Evolutionary conservation across 306 rosid genomes (phyloP), one percentile per base, ranked within the genome.

Genomic region (Ziziphus jujuba): DNA sequence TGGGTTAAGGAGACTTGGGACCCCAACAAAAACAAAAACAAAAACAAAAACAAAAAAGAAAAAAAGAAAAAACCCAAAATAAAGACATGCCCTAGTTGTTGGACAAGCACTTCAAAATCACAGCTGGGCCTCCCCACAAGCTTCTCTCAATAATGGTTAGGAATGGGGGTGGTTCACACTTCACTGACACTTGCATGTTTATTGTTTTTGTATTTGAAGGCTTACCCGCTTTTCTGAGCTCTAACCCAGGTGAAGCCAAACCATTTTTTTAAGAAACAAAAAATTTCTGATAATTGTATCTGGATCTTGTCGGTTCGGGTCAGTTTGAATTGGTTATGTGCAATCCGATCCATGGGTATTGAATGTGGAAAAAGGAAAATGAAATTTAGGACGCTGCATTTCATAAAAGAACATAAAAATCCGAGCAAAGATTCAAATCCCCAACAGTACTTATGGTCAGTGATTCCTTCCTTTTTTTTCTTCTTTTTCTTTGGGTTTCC

Each of bases 51-150:
- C 50, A 38, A 20, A 24, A n/a, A n/a, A n/a, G n/a, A n/a, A n/a
- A n/a, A n/a, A n/a, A n/a, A n/a, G n/a, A n/a, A n/a, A n/a, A n/a
- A n/a, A n/a, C n/a, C n/a, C n/a, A n/a, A 31, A 67, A 63, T 65
- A 19, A 31, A 47, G 50, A 35, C 23, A 38, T 63, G 40, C 14
- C 53, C 33, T 0, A 57, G 47, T 59, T 3, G 71, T 61, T 76
- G 69, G 78, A 28, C 70, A 66, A 72, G 70, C 78, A 72, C 67
- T 70, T 54, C 73, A 16, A 57, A 40, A n/a, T 12, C 53, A 69
- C 71, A 55, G 66, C 28, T 7, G 57, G 12, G 9, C 24, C 33
- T 28, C 3, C 33, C n/a, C n/a, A n/a, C n/a, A n/a, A 36, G 45
- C 10, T 2, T 1, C 45, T 40, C 45, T 40, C 45, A 40, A 40